A percentile compares a stretch with the other conserved stretches of the same genome.
Conservation (phyloP, 257 asterid species). For the Fraxinus pennsylvanica region DNA sequence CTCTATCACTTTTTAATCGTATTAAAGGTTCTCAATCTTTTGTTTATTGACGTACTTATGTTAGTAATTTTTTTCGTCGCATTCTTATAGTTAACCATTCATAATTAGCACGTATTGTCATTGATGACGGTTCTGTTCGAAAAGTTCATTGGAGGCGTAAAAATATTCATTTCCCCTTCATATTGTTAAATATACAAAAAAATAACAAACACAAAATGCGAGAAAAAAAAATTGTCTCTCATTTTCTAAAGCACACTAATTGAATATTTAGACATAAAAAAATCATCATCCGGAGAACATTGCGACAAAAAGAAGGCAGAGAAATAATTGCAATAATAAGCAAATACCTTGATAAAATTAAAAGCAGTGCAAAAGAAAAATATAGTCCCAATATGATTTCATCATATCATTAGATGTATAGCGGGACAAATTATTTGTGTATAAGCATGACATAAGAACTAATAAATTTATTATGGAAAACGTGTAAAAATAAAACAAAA, state of each 20-base stretch:
- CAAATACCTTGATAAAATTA: no score
- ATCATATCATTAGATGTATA: neutral
- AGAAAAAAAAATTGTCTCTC: neutral
- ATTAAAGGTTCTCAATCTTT: neutral
- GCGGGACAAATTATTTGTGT: neutral
- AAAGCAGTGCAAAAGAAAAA: neutral
- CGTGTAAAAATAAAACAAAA: constrained; percentile 32
- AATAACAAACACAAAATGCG: no score
- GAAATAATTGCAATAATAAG: neutral
- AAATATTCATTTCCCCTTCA: neutral
- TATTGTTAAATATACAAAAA: no score
- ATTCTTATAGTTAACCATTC: neutral
- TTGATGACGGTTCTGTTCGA: neutral
- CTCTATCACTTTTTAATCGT: neutral
- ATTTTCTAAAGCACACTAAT: neutral
- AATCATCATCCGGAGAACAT: neutral
- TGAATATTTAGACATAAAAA: neutral
- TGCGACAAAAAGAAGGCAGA: neutral
- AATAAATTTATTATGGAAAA: neutral
- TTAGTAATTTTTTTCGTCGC: no score
- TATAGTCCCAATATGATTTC: no score
- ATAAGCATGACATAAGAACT: neutral
- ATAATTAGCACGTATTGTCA: no score
- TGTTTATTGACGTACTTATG: neutral
- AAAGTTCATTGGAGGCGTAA: neutral